Evolutionary conservation across 495 filamentous ascomycete species (phyloP).

Genomic region (Tuber melanosporum): DNA sequence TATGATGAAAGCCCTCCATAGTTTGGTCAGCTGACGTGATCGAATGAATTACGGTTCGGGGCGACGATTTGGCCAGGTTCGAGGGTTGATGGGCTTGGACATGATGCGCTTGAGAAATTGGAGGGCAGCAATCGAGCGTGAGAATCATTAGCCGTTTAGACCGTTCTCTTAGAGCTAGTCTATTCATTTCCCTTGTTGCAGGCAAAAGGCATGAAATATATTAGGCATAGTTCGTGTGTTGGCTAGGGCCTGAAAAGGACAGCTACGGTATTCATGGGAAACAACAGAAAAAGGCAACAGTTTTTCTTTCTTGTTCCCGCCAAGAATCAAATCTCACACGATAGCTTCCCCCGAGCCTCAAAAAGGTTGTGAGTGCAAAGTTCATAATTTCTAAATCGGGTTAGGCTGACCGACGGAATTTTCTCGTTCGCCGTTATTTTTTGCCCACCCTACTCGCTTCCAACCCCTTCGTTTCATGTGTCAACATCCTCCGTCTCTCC

Average conservation of each 20-base stretch:
- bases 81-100: neutral
- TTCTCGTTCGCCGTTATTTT: slow-evolving; percentile 4
- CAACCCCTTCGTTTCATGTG: slow-evolving; percentile 20
- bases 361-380: neutral
- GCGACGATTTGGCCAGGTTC: neutral
- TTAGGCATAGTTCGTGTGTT: neutral
- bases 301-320: neutral
- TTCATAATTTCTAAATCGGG: neutral
- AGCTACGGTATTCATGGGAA: neutral
- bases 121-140: neutral
- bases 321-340: neutral
- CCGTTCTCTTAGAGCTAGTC: neutral
- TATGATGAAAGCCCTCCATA: neutral
- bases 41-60: neutral
- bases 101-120: neutral
- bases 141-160: neutral
- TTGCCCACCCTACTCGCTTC: neutral
- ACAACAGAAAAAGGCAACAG: neutral
- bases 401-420: neutral
- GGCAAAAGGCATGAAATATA: neutral
- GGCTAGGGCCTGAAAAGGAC: neutral
- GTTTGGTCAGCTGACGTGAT: neutral
- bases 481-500: slow-evolving; percentile 8
- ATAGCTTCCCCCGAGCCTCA: neutral
- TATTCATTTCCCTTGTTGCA: too few species aligned